Base-by-base conservation (phyloP, 1,139 yeast genomes). In the Blastobotrys illinoisensis region DNA sequence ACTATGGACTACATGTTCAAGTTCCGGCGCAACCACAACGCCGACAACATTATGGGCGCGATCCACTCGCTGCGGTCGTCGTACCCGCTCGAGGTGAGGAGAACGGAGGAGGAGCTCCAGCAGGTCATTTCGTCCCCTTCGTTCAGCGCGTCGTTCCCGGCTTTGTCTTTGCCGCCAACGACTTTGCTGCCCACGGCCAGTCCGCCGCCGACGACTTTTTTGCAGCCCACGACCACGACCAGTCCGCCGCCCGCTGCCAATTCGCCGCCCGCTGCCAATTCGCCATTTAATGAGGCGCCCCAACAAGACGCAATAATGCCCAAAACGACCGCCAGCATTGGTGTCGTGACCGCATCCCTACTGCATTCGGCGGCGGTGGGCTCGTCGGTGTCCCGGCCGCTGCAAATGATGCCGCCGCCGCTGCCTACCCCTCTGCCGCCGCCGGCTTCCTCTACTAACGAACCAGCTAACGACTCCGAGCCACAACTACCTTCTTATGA, bases 331-430 rank as follows among this genome's bases (percentile, higher is more conserved):
- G 9, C 7, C 26, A 26, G 46, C 21, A 44, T 50, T 24, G 59
- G 59, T 4, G 44, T 53, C 16, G 52, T 56, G 7, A 56, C 59
- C 13, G 59, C 59, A 9, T 46, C 53, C 9, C 19, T 56, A 32
- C 51, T 56, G 26, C 55, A 50, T 32, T 51, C 57, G 21, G 59
- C 58, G 1, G 57, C 58, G 7, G 44, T 54, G 48, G 26, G 44
- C 21, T n/a, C 28, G 50, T 43, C 44, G 44, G 44, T n/a, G 14
- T 43, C 44, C 21, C 43, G 6, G 5, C 6, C 23, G 23, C 23
- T 21, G 23, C 23, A 21, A 21, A 21, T 4, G 47, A 14, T 11
- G 23, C 20, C 14, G 13, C 44, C 23, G 24, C 19, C 9, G 20
- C n/a, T 40, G n/a, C 14, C 26, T 21, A 14, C 40, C 11, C 43